phyloP scores from a whole-genome alignment of 2,329 filamentous ascomycete genomes.

The Peltaster fructicola region DNA sequence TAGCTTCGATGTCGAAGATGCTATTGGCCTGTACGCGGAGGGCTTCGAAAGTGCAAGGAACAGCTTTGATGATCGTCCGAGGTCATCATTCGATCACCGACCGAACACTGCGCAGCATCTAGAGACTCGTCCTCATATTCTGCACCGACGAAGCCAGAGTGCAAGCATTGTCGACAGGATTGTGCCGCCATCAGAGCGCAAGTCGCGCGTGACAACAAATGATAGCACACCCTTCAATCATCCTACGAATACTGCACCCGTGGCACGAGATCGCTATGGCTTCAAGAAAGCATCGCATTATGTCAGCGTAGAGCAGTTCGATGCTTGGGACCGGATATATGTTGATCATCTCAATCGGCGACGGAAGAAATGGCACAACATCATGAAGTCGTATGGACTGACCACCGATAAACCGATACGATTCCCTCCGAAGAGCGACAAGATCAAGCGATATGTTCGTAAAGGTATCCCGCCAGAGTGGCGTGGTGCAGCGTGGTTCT shows the following conservation, averaged over 20 bases:
- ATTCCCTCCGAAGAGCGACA: conserved; percentile 65
- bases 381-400: conserved; percentile 61
- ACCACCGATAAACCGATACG: conserved; percentile 52
- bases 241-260: conserved; percentile 6
- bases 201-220: conserved; percentile 1
- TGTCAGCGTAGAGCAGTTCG: conserved; percentile 58
- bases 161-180: conserved; percentile 14
- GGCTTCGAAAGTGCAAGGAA: conserved; percentile 28
- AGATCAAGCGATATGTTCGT: conserved; percentile 75
- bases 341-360: conserved; percentile 56
- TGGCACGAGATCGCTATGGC: conserved; percentile 62
- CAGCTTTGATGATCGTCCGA: no score
- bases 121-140: conserved; percentile 6
- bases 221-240: background rate
- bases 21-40: conserved; percentile 42
- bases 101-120: no score
- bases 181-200: conserved; percentile 4
- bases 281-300: conserved; percentile 80
- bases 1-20: conserved; percentile 34
- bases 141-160: conserved; percentile 17
- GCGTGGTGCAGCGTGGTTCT: conserved; percentile 94
- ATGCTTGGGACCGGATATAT: conserved; percentile 64
- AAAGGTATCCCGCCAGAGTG: conserved; percentile 91
- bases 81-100: no score
- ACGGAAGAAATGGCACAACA: conserved; percentile 61